phyloP scores from a whole-genome alignment of 2,329 filamentous ascomycete species.

The Fusarium proliferatum region DNA sequence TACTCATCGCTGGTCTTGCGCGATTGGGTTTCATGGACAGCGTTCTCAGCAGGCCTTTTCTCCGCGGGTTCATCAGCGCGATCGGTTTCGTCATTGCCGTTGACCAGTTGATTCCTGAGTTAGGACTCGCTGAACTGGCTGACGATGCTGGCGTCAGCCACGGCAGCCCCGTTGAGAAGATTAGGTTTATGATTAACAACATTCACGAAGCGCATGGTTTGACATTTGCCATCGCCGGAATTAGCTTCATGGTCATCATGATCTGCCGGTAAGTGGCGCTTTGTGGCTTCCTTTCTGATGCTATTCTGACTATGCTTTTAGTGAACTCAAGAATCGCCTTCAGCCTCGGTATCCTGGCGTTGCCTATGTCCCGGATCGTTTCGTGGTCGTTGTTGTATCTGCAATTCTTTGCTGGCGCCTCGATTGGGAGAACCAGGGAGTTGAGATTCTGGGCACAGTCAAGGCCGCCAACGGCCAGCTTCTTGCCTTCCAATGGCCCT shows the following conservation, averaged over 20 bases:
- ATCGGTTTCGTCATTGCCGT: constrained; percentile 97
- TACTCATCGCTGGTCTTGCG: constrained; percentile 86
- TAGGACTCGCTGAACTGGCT: constrained; percentile 78
- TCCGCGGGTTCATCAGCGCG: constrained; percentile 95
- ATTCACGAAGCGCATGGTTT: constrained; percentile 74
- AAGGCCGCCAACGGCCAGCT: constrained; percentile 76
- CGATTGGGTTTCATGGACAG: constrained; percentile 93
- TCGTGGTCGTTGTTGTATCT: constrained; percentile 87
- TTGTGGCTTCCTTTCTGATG: not conserved
- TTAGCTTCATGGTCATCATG: constrained; percentile 90
- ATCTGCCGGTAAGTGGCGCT: constrained; percentile 73
- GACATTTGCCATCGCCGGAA: constrained; percentile 79
- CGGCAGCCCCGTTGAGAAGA: constrained; percentile 87
- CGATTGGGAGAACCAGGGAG: constrained; percentile 81
- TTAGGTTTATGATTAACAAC: constrained; percentile 81
- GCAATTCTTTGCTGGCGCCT: constrained; percentile 82
- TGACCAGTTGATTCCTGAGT: constrained; percentile 91
- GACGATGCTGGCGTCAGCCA: constrained; percentile 76
- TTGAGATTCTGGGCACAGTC: constrained; percentile 86
- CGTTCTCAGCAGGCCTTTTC: constrained; percentile 90
- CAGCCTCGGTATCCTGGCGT: constrained; percentile 83
- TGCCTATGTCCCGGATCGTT: constrained; percentile 91
- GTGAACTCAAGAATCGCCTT: constrained; percentile 82
- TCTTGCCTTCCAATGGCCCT: constrained; percentile 89
- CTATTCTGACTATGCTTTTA: constrained; percentile 47